Conservation (phyloP, 768 basidiomycete genomes). For the Amanita pseudoporphyria region DNA sequence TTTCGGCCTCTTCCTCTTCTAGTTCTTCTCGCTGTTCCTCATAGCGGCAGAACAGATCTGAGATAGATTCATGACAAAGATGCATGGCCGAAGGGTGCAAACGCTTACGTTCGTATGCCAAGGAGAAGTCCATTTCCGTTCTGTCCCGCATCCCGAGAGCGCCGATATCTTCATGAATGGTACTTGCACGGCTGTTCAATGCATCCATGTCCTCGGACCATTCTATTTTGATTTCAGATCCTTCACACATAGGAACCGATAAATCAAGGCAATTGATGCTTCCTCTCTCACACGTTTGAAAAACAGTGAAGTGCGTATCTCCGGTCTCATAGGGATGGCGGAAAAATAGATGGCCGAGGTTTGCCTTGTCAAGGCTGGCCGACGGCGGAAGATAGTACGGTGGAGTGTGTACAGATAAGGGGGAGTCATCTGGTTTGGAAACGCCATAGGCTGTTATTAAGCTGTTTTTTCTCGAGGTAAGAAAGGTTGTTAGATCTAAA, state of each 20-base stretch:
- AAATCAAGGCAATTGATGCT: slow-evolving; percentile 36
- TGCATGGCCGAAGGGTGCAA: neutral
- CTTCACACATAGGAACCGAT: slow-evolving; percentile 10
- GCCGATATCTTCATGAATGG: slow-evolving; percentile 27
- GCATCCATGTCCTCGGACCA: slow-evolving; percentile 33
- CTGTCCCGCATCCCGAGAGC: slow-evolving; percentile 35
- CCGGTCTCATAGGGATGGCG: slow-evolving; percentile 18
- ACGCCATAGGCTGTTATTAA: slow-evolving; percentile 61
- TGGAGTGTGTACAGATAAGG: slow-evolving; percentile 32
- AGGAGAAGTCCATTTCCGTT: slow-evolving; percentile 37
- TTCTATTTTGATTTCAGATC: slow-evolving; percentile 14
- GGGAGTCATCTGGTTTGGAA: slow-evolving; percentile 26
- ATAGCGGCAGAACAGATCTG: slow-evolving; percentile 31
- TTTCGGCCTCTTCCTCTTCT: slow-evolving; percentile 27
- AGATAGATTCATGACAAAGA: slow-evolving; percentile 1
- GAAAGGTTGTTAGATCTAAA: slow-evolving; percentile 39
- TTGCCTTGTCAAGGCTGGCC: slow-evolving; percentile 14
- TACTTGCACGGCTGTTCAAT: slow-evolving; percentile 20
- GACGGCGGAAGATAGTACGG: slow-evolving; percentile 36
- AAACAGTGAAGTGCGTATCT: slow-evolving; percentile 22
- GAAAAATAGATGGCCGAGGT: slow-evolving; percentile 26
- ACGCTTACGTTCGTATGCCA: slow-evolving; percentile 46
- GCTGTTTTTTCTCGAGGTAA: slow-evolving; percentile 51
- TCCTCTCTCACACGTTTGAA: slow-evolving; percentile 40
- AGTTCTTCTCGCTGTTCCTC: slow-evolving; percentile 16